Base-by-base conservation (phyloP, 208 protist species). In the Crithidia thermophila region DNA sequence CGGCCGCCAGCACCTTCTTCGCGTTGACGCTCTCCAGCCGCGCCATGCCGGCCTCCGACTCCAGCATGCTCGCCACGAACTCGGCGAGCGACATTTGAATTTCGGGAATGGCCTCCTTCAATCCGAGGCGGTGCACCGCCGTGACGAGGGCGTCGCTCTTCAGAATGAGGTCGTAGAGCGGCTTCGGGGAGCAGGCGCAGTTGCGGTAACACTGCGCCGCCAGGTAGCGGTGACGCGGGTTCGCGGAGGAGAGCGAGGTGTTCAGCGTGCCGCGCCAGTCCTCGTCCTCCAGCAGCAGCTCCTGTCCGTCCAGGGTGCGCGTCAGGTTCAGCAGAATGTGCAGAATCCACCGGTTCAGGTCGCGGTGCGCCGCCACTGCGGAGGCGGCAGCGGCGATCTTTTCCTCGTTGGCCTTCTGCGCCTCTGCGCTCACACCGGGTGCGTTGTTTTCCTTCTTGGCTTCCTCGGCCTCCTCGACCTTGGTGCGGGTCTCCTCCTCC, bases 301-400 rank as follows among this genome's bases (percentile, higher is more conserved):
- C 62, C 67, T 93, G 90, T 7, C 87, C 90, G 39, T 91, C 85
- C 18, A 50, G 36, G 30, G 74, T 75, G 71, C 90, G 90, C 13
- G 87, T 95, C 55, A 91, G 47, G 75, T 95, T 95, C 21, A 93
- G 77, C 23, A 91, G 39, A 51, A 95, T 91, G 49, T 90, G 79
- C 37, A 93, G 70, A 43, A 95, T 87, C 87, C 87, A 95, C 25
- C 65, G 59, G 23, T 75, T 81, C 10, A 93, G 43, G 65, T 93
- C 90, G 20, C 90, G 90, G 36, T 40, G 36, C 4, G 71, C 36
- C 2, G 68, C 36, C 5, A 49, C 27, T 21, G 49, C 45, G 27
- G 50, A n/a, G 2, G 59, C 36, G 23, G 30, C 61, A 39, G 43
- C 28, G 25, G 46, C 61, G 18, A 58, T 28, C 43, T 67, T 62